Evolutionary conservation across 768 basidiomycete genomes (phyloP).

Genomic region (Russula dissimulans): DNA sequence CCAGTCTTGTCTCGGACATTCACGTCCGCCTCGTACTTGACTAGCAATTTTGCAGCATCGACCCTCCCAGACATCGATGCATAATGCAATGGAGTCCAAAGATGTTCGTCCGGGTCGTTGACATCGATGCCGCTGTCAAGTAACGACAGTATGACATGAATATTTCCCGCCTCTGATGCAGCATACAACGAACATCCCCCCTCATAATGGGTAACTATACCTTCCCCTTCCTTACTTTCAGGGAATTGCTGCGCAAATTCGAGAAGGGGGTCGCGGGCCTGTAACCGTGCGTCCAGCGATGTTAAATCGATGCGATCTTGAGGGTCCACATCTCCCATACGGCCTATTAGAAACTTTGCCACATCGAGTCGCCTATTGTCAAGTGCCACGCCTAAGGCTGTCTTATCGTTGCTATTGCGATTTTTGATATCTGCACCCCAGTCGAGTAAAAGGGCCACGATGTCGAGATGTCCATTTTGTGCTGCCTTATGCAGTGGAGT

Average conservation of each 20-base stretch:
- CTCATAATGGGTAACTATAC: not conserved
- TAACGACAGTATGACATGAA: not conserved
- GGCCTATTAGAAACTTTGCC: not conserved
- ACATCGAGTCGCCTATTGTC: not conserved
- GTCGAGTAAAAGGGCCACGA: not conserved
- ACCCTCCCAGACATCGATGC: too few species aligned
- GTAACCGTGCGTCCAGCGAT: not conserved
- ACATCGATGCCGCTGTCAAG: not conserved
- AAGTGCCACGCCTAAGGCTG: not conserved
- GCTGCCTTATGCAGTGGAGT: not conserved
- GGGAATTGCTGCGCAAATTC: not conserved
- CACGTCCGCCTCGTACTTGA: not conserved
- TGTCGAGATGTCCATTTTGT: not conserved
- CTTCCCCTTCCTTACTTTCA: too few species aligned
- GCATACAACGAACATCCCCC: not conserved
- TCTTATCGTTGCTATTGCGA: not conserved
- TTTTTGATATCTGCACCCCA: not conserved
- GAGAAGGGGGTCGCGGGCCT: not conserved
- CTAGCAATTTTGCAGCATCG: too few species aligned
- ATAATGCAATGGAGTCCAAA: too few species aligned
- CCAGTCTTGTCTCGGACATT: not conserved
- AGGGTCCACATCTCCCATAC: not conserved
- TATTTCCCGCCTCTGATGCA: not conserved
- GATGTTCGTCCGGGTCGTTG: too few species aligned
- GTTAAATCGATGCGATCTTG: not conserved